phyloP scores from a whole-genome alignment of 1,139 yeast species.

The Geotrichum aggregatum region DNA sequence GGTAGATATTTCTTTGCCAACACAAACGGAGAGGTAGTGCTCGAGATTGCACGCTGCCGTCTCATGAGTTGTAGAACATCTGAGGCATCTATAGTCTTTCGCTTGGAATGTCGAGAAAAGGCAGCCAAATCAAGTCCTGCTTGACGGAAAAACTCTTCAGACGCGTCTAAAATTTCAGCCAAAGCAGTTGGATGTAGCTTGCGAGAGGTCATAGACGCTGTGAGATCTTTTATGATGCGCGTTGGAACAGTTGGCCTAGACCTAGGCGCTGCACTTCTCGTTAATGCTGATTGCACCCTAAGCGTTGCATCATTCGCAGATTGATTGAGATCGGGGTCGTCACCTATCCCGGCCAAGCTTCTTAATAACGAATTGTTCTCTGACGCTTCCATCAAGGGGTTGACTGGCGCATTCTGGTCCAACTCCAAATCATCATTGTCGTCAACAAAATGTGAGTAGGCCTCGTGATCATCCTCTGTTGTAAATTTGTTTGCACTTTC shows the following conservation, averaged over 20 bases:
- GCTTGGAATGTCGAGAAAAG: slow-evolving; percentile 33
- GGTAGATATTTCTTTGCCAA: slow-evolving; percentile 34
- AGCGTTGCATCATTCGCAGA: neutral
- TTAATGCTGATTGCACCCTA: neutral
- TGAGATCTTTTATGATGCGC: slow-evolving; percentile 26
- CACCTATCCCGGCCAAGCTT: neutral
- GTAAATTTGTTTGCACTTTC: slow-evolving; percentile 1
- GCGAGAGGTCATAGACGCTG: slow-evolving; percentile 25
- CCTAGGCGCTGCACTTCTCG: neutral
- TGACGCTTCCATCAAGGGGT: neutral
- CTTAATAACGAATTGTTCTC: neutral
- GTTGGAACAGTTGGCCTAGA: slow-evolving; percentile 29
- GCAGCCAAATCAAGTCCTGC: slow-evolving; percentile 31
- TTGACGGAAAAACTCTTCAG: slow-evolving; percentile 33
- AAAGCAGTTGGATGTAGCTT: slow-evolving; percentile 28
- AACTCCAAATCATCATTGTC: slow-evolving; percentile 2
- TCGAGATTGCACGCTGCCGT: slow-evolving; percentile 27
- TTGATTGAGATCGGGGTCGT: neutral
- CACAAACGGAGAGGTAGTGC: slow-evolving; percentile 23
- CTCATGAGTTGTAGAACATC: slow-evolving; percentile 33
- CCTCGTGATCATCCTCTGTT: slow-evolving; percentile 16
- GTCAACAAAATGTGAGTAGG: slow-evolving; percentile 10
- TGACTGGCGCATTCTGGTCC: neutral
- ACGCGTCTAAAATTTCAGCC: slow-evolving; percentile 30
- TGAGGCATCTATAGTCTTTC: slow-evolving; percentile 32